A percentile compares a stretch with the other conserved stretches of the same genome.
These are phyloP conservation scores for Artemisia argyi DNA, from an alignment of 129 eudicot species.

Conservation along the genomic window DNA sequence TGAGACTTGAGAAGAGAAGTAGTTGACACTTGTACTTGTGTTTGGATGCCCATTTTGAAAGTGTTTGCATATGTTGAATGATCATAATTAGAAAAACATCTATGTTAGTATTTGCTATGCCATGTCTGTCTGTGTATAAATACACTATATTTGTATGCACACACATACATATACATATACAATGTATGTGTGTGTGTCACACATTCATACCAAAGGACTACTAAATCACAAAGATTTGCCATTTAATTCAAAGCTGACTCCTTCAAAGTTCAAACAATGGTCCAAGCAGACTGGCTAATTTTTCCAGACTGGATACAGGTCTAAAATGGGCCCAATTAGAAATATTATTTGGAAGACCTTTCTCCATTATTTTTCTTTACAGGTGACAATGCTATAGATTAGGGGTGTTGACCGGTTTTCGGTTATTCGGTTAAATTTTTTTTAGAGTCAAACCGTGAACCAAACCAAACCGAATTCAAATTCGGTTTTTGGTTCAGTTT, in stretches of 20 bases:
- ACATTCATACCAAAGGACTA: no score
- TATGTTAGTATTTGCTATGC: neutral
- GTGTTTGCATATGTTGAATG: neutral
- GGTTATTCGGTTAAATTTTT: no score
- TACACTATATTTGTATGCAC: neutral
- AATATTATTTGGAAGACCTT: conserved; percentile 1
- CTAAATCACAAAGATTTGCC: no score
- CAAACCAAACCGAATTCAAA: no score
- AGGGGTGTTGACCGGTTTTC: no score
- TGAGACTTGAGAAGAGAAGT: conserved; percentile 9
- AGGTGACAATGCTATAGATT: neutral
- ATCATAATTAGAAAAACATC: neutral
- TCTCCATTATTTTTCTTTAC: neutral
- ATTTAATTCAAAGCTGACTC: no score
- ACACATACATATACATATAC: neutral
- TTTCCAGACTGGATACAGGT: conserved; percentile 26
- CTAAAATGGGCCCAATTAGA: conserved; percentile 23
- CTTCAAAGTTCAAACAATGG: no score
- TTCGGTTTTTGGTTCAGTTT: no score
- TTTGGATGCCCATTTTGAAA: neutral
- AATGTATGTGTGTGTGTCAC: no score
- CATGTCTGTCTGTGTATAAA: neutral
- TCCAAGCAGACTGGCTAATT: no score
- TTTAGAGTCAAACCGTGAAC: no score
- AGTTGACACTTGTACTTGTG: neutral